phyloP scores from a whole-genome alignment of 2,329 filamentous ascomycete genomes.

The Chaetomiaceae sp. region DNA sequence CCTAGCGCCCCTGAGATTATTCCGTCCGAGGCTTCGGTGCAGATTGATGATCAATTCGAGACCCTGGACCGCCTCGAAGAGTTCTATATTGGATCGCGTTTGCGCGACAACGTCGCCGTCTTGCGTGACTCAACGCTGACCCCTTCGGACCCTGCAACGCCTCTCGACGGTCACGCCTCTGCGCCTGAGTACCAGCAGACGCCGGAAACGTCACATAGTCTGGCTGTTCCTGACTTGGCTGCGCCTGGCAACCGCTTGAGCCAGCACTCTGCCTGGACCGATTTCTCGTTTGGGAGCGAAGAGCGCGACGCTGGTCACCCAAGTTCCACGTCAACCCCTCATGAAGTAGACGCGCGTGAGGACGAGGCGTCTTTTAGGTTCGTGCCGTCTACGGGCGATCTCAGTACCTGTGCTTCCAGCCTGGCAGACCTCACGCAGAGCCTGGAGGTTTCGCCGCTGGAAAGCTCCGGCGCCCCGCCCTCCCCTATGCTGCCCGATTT shows the following conservation, averaged over 20 bases:
- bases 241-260: conserved; percentile 43
- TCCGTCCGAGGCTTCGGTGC: conserved; percentile 5
- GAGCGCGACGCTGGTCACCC: conserved; percentile 30
- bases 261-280: conserved; percentile 55
- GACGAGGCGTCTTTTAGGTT: conserved; percentile 18
- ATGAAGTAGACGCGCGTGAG: conserved; percentile 15
- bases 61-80: conserved; percentile 27
- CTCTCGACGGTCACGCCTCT: conserved; percentile 25
- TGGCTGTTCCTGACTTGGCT: conserved; percentile 42
- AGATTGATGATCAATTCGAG: conserved; percentile 9
- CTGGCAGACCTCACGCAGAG: conserved; percentile 24
- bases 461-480: conserved; percentile 23
- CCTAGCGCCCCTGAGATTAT: conserved; percentile 8
- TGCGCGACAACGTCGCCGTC: conserved; percentile 30
- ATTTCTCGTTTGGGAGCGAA: conserved; percentile 52
- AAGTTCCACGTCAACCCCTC: conserved; percentile 15
- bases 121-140: conserved; percentile 30
- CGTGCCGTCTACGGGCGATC: conserved; percentile 26
- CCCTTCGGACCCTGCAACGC: conserved; percentile 27
- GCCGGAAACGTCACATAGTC: conserved; percentile 38
- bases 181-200: conserved; percentile 27
- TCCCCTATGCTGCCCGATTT: conserved; percentile 19
- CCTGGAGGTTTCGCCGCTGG: conserved; percentile 30
- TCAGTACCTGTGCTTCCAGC: conserved; percentile 23
- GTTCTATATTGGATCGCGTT: conserved; percentile 29